These are phyloP conservation scores for Trichoderma asperellum DNA, from an alignment of 2,329 filamentous ascomycete genomes.

Conservation along the genomic window DNA sequence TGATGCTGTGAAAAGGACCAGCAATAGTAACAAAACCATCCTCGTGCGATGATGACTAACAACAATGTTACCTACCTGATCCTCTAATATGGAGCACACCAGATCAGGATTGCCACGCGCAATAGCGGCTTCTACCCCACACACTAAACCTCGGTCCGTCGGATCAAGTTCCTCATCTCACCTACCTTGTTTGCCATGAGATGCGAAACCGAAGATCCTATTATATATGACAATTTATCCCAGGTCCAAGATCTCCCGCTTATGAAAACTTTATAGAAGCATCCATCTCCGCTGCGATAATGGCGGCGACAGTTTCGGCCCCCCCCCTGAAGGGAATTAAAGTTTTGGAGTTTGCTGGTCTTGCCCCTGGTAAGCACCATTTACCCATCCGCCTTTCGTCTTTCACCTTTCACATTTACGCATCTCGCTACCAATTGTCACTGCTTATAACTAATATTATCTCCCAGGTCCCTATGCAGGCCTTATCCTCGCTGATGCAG, in stretches of 20 bases:
- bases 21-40: background rate
- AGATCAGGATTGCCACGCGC: background rate
- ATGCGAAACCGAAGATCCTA: background rate
- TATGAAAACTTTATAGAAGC: background rate
- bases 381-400: background rate
- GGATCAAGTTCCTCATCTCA: conserved; percentile 7
- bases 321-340: conserved; percentile 55
- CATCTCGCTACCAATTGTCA: background rate
- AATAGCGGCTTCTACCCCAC: conserved; percentile 23
- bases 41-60: background rate
- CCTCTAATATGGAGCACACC: background rate
- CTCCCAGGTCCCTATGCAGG: conserved; percentile 79
- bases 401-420: no score
- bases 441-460: background rate
- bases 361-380: conserved; percentile 59
- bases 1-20: background rate
- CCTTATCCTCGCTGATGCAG: conserved; percentile 85
- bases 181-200: background rate
- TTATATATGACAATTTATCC: background rate
- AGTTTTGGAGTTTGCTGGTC: conserved; percentile 63
- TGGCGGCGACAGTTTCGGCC: conserved; percentile 16
- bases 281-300: background rate
- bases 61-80: background rate
- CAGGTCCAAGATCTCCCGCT: background rate
- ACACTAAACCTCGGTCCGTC: conserved; percentile 22